Base-by-base conservation (phyloP, 306 rosid genomes). In the Vigna reflexopilosa region DNA sequence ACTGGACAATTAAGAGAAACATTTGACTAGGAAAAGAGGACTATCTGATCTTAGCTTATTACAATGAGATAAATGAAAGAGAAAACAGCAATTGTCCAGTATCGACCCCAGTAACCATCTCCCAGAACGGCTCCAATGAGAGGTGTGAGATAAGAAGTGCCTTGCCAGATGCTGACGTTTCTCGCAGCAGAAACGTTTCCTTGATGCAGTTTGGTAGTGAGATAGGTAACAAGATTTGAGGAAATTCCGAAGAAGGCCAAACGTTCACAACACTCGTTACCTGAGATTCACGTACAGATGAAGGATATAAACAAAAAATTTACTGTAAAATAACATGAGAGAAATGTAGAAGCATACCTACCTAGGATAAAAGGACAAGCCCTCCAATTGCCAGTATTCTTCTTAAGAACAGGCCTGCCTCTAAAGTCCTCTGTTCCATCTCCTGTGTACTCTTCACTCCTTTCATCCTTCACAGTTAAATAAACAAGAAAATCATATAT, bases 21-120 rank as follows among this genome's bases (percentile, higher is more conserved):
- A 69, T 57, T 57, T 22, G 59, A 77, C 28, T 3, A 67, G 76
- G 56, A 42, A 47, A 73, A 34, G 40, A 62, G 30, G 63, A 73
- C 7, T 61, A 67, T 59, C 40, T 62, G 20, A 26, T 49, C 20
- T 57, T 40, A 26, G 44, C 6, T 20, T 38, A 80, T 86, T 88
- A 92, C 98, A 56, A 92, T 62, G 67, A 94, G 89, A 78, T 94
- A 92, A 72, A 94, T 84, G 0, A 81, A 77, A 59, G 96, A 94
- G 78, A 88, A 94, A 64, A 70, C 70, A 47, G 90, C 90, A 74
- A 94, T 90, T 20, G 98, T 94, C 97, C 98, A 90, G 77, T 90
- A 94, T 89, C 97, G 81, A 77, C 98, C 98, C 97, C 91, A 94
- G 80, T 89, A 94, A 78, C 93, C 90, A 89, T 94, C 98, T 14